Evolutionary conservation across 495 filamentous ascomycete species (phyloP).

Genomic region (Halenospora varia): DNA sequence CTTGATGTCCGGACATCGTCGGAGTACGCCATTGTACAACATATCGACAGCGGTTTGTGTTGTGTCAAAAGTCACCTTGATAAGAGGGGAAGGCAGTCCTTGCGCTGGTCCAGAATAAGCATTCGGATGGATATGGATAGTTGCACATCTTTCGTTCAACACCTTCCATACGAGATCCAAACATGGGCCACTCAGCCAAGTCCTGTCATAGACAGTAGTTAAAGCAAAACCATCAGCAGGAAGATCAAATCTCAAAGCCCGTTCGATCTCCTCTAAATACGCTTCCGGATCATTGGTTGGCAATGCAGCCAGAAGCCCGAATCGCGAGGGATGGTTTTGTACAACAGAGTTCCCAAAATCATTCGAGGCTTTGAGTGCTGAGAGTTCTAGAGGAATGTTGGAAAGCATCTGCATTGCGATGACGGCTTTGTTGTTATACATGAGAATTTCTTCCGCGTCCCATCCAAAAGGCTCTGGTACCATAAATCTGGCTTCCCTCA

Average conservation of each 20-base stretch:
- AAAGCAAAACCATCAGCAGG: constrained; percentile 3
- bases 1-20: background rate
- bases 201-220: background rate
- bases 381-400: background rate
- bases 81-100: background rate
- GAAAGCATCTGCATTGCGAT: constrained; percentile 8
- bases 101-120: background rate
- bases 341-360: constrained; percentile 3
- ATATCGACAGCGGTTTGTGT: background rate
- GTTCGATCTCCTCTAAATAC: background rate
- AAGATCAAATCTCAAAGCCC: background rate
- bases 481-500: background rate
- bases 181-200: background rate
- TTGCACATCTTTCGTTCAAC: constrained; percentile 29
- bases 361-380: background rate
- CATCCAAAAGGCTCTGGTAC: background rate
- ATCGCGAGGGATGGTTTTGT: background rate
- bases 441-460: background rate
- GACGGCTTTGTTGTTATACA: background rate
- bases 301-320: constrained; percentile 3
- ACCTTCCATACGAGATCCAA: constrained; percentile 19
- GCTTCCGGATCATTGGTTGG: constrained; percentile 2
- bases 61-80: constrained; percentile 3
- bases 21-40: constrained; percentile 1
- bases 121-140: constrained; percentile 1